phyloP scores from a whole-genome alignment of 352 stramenopile genomes.

The Aphanomyces euteiches region DNA sequence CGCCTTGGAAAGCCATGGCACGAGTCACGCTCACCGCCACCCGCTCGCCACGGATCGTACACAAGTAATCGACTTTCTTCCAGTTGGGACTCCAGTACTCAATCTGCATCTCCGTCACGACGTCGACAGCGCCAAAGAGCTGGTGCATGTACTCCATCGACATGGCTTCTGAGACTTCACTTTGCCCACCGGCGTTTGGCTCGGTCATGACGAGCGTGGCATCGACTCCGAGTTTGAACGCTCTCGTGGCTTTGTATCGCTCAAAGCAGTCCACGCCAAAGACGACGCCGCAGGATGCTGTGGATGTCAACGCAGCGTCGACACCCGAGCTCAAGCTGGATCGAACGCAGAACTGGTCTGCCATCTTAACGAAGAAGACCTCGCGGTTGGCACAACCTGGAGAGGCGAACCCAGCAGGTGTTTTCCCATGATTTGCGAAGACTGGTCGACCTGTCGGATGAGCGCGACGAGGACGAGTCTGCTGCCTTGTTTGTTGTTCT shows the following conservation, averaged over 20 bases:
- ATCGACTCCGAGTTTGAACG: constrained; percentile 16
- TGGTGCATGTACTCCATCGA: constrained; percentile 36
- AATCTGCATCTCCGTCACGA: constrained; percentile 35
- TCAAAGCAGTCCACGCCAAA: constrained; percentile 3
- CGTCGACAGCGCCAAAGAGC: constrained; percentile 30
- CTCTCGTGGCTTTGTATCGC: background rate
- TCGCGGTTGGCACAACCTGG: background rate
- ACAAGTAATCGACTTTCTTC: constrained; percentile 36
- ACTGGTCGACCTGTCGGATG: background rate
- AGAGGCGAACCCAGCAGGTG: background rate
- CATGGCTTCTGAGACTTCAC: constrained; percentile 34
- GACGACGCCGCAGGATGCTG: background rate
- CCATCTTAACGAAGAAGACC: background rate
- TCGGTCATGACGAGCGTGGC: constrained; percentile 18
- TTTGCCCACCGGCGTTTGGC: constrained; percentile 35
- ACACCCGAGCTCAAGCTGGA: background rate
- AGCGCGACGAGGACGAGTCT: background rate
- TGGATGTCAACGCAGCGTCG: background rate
- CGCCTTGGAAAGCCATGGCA: constrained; percentile 28
- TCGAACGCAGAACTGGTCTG: background rate
- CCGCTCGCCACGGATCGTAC: constrained; percentile 14
- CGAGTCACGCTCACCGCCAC: constrained; percentile 28
- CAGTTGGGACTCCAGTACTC: constrained; percentile 36
- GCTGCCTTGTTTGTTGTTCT: background rate
- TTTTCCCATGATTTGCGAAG: background rate